Conservation (phyloP, 208 protist genomes). For the Leishmania braziliensis region DNA sequence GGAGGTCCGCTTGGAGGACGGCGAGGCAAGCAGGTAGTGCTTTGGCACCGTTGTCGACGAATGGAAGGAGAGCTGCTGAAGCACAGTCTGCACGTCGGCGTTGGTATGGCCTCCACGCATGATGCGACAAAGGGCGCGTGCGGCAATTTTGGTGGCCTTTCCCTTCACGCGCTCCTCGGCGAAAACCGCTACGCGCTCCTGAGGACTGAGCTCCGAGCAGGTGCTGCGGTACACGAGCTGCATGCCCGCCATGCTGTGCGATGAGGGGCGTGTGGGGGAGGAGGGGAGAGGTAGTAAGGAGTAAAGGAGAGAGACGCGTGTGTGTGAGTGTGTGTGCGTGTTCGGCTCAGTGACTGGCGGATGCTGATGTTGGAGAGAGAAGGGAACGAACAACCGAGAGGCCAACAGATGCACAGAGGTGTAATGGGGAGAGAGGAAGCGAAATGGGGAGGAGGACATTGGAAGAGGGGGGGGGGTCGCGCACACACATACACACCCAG, state of each 20-base stretch:
- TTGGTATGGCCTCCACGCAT: not conserved
- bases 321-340: constrained; percentile 3
- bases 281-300: not conserved
- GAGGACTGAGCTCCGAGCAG: not conserved
- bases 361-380: not conserved
- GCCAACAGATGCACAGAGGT: not conserved
- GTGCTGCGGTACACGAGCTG: constrained; percentile 15
- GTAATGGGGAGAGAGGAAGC: not conserved
- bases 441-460: not conserved
- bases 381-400: not conserved
- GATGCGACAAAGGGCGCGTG: constrained; percentile 5
- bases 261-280: not conserved
- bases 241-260: not conserved
- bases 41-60: constrained; percentile 7
- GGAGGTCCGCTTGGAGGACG: not conserved
- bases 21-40: not conserved
- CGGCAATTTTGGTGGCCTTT: constrained; percentile 1
- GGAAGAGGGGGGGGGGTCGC: not conserved
- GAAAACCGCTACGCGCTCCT: not conserved
- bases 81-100: constrained; percentile 3
- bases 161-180: not conserved
- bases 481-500: not conserved
- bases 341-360: not conserved
- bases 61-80: constrained; percentile 7
- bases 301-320: not conserved